Evolutionary conservation across 352 stramenopile species (phyloP), one percentile per base, ranked within the genome.

Genomic region (Thraustochytrium striatum): DNA sequence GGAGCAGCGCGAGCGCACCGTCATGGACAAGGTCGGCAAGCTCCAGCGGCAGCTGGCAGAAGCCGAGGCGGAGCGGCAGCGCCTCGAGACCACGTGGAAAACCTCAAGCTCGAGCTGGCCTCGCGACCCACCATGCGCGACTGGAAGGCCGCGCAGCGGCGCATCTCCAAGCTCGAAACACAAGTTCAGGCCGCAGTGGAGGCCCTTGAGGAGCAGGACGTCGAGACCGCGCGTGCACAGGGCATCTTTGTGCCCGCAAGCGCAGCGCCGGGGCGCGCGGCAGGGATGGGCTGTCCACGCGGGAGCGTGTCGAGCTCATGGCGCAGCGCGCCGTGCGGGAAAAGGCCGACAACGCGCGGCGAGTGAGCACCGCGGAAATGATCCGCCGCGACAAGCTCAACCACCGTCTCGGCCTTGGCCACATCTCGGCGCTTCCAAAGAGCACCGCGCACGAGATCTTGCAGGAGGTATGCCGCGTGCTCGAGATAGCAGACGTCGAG

Each of bases 61-160:
- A 11, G 87, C 89, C 39, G 84, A 85, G 25, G 87, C 92, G 55
- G 87, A 82, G 2, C 89, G 93, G 33, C 81, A 83, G 1, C 87
- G 92, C 39, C 72, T 93, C 52, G 91, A 79, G 88, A 93, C 43
- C 88, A 93, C 59, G 92, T 93, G 53, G 85, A 88, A 1, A 93
- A 93, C 44, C 57, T 94, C 44, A 85, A 83, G 25, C 55, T 92
- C 21, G 90, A 93, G 65, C 86, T 87, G 0, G 87, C 92, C 57
- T 93, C 90, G 7, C 84, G 89, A 30, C 89, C 90, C 44, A 92
- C 86, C 58, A 93, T 94, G 72, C 88, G 88, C 21, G 89, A 93
- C 58, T 93, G 92, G 65, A 84, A 90, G 5, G 75, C 89, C 2
- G 83, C 84, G 38, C 88, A 93, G 79, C 87, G 88, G 0, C 88